phyloP scores from a whole-genome alignment of 805 yeast species.

The Schwanniomyces vanrijiae region DNA sequence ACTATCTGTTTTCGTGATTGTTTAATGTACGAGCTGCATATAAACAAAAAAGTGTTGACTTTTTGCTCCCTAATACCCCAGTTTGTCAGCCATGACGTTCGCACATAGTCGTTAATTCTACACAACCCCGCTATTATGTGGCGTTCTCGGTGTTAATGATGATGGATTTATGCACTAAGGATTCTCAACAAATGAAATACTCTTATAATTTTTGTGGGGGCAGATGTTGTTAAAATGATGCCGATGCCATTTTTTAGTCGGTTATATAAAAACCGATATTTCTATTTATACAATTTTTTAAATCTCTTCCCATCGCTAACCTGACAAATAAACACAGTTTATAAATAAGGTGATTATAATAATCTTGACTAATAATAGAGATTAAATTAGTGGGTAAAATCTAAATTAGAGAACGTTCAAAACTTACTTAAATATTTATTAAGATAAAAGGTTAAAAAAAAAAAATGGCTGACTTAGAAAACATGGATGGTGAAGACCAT shows the following conservation, averaged over 20 bases:
- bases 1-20: background rate
- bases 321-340: too few species aligned
- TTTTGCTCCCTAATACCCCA: background rate
- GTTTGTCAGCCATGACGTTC: background rate
- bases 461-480: conserved; percentile 33
- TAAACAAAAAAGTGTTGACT: background rate
- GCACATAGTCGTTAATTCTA: background rate
- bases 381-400: background rate
- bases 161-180: background rate
- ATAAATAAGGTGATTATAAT: too few species aligned
- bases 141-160: background rate
- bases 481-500: conserved; percentile 32
- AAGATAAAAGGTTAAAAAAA: background rate
- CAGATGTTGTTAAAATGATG: background rate
- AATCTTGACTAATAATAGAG: background rate
- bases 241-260: background rate
- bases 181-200: background rate
- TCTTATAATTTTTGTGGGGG: background rate
- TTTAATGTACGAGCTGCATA: background rate
- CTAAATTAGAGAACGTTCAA: background rate
- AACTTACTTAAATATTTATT: too few species aligned
- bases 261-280: background rate
- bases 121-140: background rate
- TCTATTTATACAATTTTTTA: background rate
- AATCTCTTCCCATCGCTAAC: background rate